phyloP scores from a whole-genome alignment of 345 rosid species.

The Sisymbrium irio region DNA sequence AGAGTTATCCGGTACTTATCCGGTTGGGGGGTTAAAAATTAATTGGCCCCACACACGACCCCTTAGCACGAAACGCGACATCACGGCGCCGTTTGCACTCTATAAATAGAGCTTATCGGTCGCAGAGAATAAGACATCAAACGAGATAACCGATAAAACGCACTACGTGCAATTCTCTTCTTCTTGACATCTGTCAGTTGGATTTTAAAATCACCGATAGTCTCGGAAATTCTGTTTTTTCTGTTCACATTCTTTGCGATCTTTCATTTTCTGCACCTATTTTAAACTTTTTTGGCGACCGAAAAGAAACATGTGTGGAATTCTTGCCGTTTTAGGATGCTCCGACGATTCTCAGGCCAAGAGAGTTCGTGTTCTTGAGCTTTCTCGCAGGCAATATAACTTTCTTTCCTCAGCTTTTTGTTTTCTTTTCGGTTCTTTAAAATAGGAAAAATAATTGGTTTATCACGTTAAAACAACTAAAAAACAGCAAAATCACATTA shows the following conservation, averaged over 20 bases:
- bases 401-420: not conserved
- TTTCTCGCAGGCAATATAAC: slow-evolving; percentile 81
- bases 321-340: slow-evolving; percentile 91
- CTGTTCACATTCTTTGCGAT: not conserved
- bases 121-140: slow-evolving; percentile 4
- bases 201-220: not conserved
- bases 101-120: slow-evolving; percentile 27
- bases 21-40: slow-evolving; percentile 7
- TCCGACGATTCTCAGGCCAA: slow-evolving; percentile 91
- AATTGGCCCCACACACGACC: slow-evolving; percentile 2
- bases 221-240: slow-evolving; percentile 5
- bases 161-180: slow-evolving; percentile 18
- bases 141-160: not conserved
- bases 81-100: slow-evolving; percentile 27
- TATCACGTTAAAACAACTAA: not conserved
- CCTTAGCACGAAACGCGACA: slow-evolving; percentile 22
- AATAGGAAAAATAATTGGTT: not conserved
- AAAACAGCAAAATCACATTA: not conserved
- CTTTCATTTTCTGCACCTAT: not conserved
- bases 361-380: slow-evolving; percentile 96
- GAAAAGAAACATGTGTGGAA: slow-evolving; percentile 71
- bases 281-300: not conserved
- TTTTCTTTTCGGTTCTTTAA: not conserved
- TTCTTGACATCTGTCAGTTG: slow-evolving; percentile 1
- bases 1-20: slow-evolving; percentile 26